Base-by-base conservation (phyloP, 306 rosid species). In the Fagus sylvatica region DNA sequence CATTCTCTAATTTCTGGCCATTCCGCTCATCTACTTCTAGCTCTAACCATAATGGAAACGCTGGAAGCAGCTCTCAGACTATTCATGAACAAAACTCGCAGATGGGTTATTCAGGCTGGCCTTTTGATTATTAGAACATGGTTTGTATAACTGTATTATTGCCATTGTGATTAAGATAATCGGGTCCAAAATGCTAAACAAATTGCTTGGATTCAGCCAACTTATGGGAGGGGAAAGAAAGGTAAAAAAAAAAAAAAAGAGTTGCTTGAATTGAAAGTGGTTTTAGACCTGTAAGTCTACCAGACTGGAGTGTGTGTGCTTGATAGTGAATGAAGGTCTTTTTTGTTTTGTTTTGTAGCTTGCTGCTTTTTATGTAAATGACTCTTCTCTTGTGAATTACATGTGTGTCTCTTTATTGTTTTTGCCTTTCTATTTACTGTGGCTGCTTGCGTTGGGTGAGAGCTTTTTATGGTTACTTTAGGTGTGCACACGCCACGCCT, bases 71-170 rank as follows among this genome's bases (percentile, higher is more conserved):
- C 81, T 69, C 85, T 41, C 37, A 82, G 34, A 39, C 89, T 0
- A 60, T 78, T 43, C 85, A 61, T 68, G 91, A 85, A 34, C 84
- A 57, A 61, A 84, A 70, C 74, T 82, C 82, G 41, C 79, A 82
- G 43, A 57, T 72, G 70, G 89, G 79, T 28, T 85, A 87, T 79
- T 82, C 87, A 60, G 90, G 90, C n/a, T 90, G 94, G 87, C 91
- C 94, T 5, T 84, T 90, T 60, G 85, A 90, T 54, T 81, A 75
- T 51, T 19, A 11, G 41, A 59, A 12, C 55, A 3, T 17, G 9
- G 13, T 39, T 56, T 74, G 66, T 41, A 7, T 32, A 16, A 30
- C 15, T 9, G 5, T 13, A 69, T 53, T 48, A 15, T 71, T 51
- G 46, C 22, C 66, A 3, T 40, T 46, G 56, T 80, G 75, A 53